These are phyloP conservation scores for Phytophthora meadii DNA, from an alignment of 352 stramenopile species.

Conservation along the genomic window DNA sequence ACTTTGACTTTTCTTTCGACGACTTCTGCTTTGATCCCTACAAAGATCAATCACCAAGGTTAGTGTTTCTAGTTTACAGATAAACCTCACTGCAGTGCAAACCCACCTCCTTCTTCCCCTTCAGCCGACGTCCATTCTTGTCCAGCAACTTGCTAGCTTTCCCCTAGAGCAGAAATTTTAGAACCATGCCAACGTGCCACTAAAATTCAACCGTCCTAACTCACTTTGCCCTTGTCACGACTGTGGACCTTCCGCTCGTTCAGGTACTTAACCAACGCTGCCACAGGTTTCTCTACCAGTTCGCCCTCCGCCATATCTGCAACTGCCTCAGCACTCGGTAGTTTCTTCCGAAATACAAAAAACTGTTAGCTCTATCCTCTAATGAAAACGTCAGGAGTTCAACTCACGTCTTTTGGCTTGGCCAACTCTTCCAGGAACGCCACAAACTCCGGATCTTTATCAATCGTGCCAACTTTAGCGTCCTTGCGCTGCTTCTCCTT, in stretches of 20 bases:
- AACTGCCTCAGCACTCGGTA: constrained; percentile 68
- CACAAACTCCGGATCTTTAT: constrained; percentile 75
- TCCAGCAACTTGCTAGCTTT: constrained; percentile 47
- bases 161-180: constrained; percentile 32
- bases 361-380: constrained; percentile 1
- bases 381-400: neutral
- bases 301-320: constrained; percentile 63
- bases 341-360: constrained; percentile 51
- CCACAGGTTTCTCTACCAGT: constrained; percentile 68
- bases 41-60: neutral
- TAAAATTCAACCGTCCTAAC: constrained; percentile 6
- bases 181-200: neutral
- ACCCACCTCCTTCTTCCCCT: constrained; percentile 59
- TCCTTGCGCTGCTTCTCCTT: constrained; percentile 85
- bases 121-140: constrained; percentile 48
- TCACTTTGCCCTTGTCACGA: constrained; percentile 75
- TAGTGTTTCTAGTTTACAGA: constrained; percentile 2
- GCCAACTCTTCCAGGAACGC: constrained; percentile 76
- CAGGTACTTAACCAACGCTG: constrained; percentile 83
- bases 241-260: constrained; percentile 75
- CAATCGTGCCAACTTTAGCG: constrained; percentile 75
- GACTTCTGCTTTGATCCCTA: constrained; percentile 41
- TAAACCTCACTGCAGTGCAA: neutral
- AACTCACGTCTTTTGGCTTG: constrained; percentile 69
- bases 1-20: constrained; percentile 50